phyloP scores from a whole-genome alignment of 768 basidiomycete genomes.

The Boletus rubropictus region DNA sequence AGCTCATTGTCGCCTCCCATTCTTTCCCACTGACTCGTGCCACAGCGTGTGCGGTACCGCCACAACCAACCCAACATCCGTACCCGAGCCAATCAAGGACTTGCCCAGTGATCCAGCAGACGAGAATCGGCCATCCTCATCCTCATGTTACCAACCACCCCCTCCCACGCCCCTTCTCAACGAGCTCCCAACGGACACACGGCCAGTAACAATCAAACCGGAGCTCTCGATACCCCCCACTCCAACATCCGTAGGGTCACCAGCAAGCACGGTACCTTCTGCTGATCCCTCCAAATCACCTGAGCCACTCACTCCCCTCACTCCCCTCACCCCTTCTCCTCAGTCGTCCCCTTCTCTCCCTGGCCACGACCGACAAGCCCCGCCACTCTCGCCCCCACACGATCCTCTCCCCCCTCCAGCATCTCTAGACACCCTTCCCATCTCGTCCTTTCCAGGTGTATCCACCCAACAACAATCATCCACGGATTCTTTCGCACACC shows the following conservation, averaged over 20 bases:
- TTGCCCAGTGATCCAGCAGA: background rate
- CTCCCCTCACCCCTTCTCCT: slow-evolving; percentile 22
- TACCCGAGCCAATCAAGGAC: slow-evolving; percentile 3
- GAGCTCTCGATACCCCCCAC: slow-evolving; percentile 3
- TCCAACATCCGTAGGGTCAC: background rate
- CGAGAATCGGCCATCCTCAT: background rate
- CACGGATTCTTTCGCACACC: slow-evolving; percentile 1
- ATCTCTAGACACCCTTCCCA: slow-evolving; percentile 1
- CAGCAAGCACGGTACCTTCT: background rate
- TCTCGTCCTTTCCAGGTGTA: background rate
- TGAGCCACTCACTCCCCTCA: slow-evolving; percentile 17
- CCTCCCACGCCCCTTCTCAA: background rate
- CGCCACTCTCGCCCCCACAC: slow-evolving; percentile 1
- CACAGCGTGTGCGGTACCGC: slow-evolving; percentile 4
- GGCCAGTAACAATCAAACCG: background rate
- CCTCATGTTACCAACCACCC: background rate
- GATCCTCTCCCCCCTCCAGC: slow-evolving; percentile 7
- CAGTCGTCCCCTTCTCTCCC: slow-evolving; percentile 20
- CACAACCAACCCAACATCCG: background rate
- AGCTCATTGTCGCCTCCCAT: background rate
- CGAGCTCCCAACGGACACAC: background rate
- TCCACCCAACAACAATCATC: background rate
- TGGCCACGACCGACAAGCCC: slow-evolving; percentile 23
- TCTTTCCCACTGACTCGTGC: background rate
- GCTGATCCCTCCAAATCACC: slow-evolving; percentile 2